These are phyloP conservation scores for Scleromitrula shiraiana DNA, from an alignment of 2,329 filamentous ascomycete genomes.

Conservation along the genomic window DNA sequence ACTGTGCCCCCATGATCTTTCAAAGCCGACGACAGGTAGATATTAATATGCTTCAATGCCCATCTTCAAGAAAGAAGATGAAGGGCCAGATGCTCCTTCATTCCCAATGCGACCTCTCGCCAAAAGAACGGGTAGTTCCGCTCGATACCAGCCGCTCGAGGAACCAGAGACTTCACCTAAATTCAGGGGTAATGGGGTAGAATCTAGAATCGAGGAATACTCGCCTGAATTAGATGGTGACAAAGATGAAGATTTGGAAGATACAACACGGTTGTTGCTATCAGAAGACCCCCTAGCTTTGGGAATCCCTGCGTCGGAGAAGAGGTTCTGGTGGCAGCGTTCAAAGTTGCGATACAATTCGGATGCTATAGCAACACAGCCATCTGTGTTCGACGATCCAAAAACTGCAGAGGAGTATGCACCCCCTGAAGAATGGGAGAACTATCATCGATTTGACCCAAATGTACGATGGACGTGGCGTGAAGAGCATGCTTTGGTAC, in stretches of 20 bases:
- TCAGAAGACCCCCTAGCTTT: slow-evolving; percentile 8
- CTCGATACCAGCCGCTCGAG: background rate
- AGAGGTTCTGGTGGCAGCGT: slow-evolving; percentile 22
- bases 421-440: slow-evolving; percentile 31
- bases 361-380: slow-evolving; percentile 21
- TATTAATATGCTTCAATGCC: background rate
- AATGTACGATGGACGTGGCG: slow-evolving; percentile 32
- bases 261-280: slow-evolving; percentile 1
- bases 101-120: background rate
- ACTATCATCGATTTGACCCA: slow-evolving; percentile 33
- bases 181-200: slow-evolving; percentile 38
- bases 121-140: background rate
- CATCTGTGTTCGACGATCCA: slow-evolving; percentile 23
- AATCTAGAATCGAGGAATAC: slow-evolving; percentile 18
- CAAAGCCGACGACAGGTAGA: background rate
- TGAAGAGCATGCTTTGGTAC: slow-evolving; percentile 27
- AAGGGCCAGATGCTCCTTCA: background rate
- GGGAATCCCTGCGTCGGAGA: slow-evolving; percentile 14
- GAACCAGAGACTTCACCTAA: slow-evolving; percentile 30
- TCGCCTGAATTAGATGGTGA: background rate
- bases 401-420: slow-evolving; percentile 15
- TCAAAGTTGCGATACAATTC: slow-evolving; percentile 17
- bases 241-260: slow-evolving; percentile 9
- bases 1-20: background rate
- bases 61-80: background rate